Conservation (phyloP, 805 yeast species). For the Candida incommunis region DNA sequence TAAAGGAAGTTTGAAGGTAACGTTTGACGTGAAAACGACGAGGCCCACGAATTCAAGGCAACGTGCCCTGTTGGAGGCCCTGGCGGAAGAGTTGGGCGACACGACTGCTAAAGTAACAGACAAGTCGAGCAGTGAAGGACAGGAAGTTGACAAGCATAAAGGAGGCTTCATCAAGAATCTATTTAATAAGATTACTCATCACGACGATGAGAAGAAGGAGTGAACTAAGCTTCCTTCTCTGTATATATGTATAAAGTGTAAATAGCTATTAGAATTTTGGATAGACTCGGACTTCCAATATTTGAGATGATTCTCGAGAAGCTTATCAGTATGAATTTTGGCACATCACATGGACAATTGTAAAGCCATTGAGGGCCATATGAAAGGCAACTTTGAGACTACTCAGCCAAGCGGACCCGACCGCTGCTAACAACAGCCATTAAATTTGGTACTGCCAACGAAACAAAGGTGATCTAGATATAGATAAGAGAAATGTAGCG, state of each 20-base stretch:
- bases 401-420: too few relatives aligned
- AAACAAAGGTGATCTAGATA: too few relatives aligned
- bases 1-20: slow-evolving; percentile 73
- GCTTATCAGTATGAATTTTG: too few relatives aligned
- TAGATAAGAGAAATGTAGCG: too few relatives aligned
- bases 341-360: too few relatives aligned
- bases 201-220: slow-evolving; percentile 8
- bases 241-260: neutral
- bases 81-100: slow-evolving; percentile 85
- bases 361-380: too few relatives aligned
- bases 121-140: slow-evolving; percentile 13
- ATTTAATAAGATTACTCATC: slow-evolving; percentile 19
- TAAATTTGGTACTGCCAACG: too few relatives aligned
- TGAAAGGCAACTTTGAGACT: too few relatives aligned
- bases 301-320: too few relatives aligned
- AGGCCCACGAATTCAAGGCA: slow-evolving; percentile 75
- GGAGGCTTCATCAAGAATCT: slow-evolving; percentile 20
- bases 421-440: too few relatives aligned
- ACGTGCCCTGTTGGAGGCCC: slow-evolving; percentile 77
- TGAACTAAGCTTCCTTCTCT: neutral
- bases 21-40: slow-evolving; percentile 54
- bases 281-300: too few relatives aligned
- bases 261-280: neutral
- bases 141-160: slow-evolving; percentile 8
- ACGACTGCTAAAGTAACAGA: slow-evolving; percentile 58